Evolutionary conservation across 2,329 filamentous ascomycete species (phyloP).

Genomic region (Apiospora rasikravindrae): DNA sequence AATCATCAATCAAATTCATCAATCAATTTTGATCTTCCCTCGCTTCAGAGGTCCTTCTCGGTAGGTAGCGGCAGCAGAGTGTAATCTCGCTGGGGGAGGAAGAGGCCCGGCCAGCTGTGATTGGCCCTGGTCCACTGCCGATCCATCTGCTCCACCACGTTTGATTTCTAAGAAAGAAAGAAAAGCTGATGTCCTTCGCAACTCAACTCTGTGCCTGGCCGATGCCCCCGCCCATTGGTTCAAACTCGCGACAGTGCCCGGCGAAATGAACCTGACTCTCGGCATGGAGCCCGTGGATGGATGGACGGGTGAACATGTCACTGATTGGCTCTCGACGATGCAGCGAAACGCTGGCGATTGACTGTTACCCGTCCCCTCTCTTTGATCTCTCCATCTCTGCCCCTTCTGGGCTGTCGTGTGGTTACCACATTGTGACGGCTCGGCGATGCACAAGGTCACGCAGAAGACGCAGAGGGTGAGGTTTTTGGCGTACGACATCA

Average conservation of each 20-base stretch:
- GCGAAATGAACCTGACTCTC: neutral
- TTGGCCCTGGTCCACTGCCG: neutral
- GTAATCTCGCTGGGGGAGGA: neutral
- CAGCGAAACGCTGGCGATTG: conserved; percentile 8
- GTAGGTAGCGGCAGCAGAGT: neutral
- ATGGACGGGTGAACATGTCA: neutral
- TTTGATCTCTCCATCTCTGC: neutral
- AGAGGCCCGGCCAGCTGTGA: neutral
- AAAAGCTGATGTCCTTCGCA: neutral
- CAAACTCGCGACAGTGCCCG: neutral
- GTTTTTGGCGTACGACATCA: neutral
- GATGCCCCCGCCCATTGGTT: neutral
- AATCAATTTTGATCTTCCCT: neutral
- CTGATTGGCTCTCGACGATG: conserved; percentile 2
- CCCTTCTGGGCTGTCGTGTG: neutral
- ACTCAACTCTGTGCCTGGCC: neutral
- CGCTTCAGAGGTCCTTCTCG: neutral
- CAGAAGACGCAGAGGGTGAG: neutral
- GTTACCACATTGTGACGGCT: conserved; percentile 10
- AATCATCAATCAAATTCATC: neutral
- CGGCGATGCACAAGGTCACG: conserved; percentile 14
- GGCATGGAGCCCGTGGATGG: neutral
- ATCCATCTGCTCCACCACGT: neutral
- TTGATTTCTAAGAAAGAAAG: neutral
- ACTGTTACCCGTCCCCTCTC: neutral